A percentile compares a stretch with the other conserved stretches of the same genome.
These are phyloP conservation scores for Tetradesmus obliquus DNA, from an alignment of 139 green algal genomes.

Conservation along the genomic window DNA sequence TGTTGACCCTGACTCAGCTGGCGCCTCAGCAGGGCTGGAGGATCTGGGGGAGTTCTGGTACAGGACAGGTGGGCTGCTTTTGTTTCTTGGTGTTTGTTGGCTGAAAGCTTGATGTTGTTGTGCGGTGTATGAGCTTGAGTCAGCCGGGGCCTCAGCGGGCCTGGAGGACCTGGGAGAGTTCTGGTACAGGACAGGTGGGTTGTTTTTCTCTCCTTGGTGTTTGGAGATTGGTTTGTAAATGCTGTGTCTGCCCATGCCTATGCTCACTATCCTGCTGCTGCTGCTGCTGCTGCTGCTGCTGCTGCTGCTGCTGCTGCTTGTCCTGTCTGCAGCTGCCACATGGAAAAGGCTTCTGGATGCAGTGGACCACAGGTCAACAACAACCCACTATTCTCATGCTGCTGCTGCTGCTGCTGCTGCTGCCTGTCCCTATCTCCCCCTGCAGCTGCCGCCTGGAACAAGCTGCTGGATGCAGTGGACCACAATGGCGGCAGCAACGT, in stretches of 20 bases:
- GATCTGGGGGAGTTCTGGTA: slow-evolving; percentile 44
- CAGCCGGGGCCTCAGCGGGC: not conserved
- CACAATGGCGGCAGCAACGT: slow-evolving; percentile 48
- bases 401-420: not conserved
- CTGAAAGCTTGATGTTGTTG: not conserved
- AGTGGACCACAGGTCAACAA: not conserved
- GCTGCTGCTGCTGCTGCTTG: slow-evolving; percentile 22
- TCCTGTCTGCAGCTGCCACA: not conserved
- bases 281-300: not conserved
- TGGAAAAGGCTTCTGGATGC: slow-evolving; percentile 27
- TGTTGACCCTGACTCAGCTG: not conserved
- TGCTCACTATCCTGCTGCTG: not conserved
- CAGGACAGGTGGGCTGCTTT: not conserved
- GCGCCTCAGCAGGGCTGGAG: not conserved
- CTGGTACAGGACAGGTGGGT: slow-evolving; percentile 24
- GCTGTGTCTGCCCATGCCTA: no score
- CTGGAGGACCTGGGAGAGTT: slow-evolving; percentile 35
- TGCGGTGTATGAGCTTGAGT: not conserved
- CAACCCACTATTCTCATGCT: not conserved
- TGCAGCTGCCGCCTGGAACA: slow-evolving; percentile 36
- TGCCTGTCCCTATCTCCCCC: not conserved
- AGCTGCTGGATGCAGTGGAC: slow-evolving; percentile 26
- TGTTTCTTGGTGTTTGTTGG: no score
- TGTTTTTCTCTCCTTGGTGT: no score
- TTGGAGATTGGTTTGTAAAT: no score